These are phyloP conservation scores for Pseudogymnoascus sp. DNA, from an alignment of 2,329 filamentous ascomycete species.

Conservation along the genomic window DNA sequence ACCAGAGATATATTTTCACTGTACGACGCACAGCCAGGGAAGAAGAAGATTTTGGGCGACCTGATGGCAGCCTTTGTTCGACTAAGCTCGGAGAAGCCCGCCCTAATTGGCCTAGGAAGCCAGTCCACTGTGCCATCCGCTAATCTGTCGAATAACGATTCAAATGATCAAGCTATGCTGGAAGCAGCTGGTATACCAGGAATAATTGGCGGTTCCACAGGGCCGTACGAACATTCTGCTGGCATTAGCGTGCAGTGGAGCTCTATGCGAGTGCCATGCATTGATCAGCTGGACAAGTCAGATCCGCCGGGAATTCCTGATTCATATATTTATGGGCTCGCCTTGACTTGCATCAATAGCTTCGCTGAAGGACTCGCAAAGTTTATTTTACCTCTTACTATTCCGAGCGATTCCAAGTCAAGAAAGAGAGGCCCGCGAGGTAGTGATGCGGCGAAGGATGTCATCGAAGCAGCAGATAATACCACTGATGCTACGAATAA, in stretches of 20 bases:
- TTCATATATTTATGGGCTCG: slow-evolving; percentile 87
- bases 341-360: slow-evolving; percentile 80
- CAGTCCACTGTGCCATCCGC: slow-evolving; percentile 77
- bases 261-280: slow-evolving; percentile 74
- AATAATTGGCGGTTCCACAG: slow-evolving; percentile 70
- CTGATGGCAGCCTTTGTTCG: slow-evolving; percentile 86
- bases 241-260: slow-evolving; percentile 93
- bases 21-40: slow-evolving; percentile 68
- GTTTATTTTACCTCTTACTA: slow-evolving; percentile 85
- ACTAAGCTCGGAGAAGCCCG: slow-evolving; percentile 83
- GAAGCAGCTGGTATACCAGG: slow-evolving; percentile 84
- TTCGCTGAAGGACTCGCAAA: slow-evolving; percentile 90
- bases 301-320: slow-evolving; percentile 80
- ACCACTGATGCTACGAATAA: slow-evolving; percentile 16
- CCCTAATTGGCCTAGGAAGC: slow-evolving; percentile 78
- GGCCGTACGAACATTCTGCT: slow-evolving; percentile 59
- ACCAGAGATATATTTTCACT: slow-evolving; percentile 73
- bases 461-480: neutral
- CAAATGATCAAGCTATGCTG: slow-evolving; percentile 74
- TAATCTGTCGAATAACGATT: slow-evolving; percentile 48
- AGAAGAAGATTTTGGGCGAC: slow-evolving; percentile 72
- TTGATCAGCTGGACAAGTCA: slow-evolving; percentile 89
- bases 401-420: slow-evolving; percentile 61
- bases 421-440: slow-evolving; percentile 39
- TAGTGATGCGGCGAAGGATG: slow-evolving; percentile 19